Conservation (phyloP, 106 monocot species). For the Hemerocallis citrina region DNA sequence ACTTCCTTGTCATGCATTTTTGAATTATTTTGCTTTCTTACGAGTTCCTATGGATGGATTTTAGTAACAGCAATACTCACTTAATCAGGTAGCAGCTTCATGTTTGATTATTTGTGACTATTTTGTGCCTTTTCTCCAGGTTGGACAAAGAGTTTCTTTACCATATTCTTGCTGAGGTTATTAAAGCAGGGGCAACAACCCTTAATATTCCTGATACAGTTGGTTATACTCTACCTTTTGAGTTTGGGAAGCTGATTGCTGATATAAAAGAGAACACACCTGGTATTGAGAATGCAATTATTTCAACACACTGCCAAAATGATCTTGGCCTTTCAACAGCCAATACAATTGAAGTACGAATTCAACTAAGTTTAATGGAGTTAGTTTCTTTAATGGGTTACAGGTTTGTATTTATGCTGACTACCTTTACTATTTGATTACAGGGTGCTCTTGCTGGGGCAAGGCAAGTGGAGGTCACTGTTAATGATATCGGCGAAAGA, state of each 20-base stretch:
- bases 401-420: constrained; percentile 1
- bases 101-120: no score
- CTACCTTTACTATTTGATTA: constrained; percentile 17
- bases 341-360: constrained; percentile 78
- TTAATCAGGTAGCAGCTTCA: no score
- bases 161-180: constrained; percentile 79
- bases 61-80: no score
- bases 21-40: no score
- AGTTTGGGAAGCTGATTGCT: constrained; percentile 74
- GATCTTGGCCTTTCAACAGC: constrained; percentile 91
- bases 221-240: constrained; percentile 77
- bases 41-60: no score
- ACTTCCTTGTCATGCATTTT: no score
- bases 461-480: constrained; percentile 79
- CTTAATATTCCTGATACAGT: constrained; percentile 94
- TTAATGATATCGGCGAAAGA: constrained; percentile 97
- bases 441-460: constrained; percentile 89
- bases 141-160: constrained; percentile 84
- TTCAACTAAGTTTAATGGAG: not conserved
- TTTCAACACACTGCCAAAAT: constrained; percentile 99
- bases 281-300: constrained; percentile 79
- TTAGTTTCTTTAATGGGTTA: not conserved
- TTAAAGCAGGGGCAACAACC: constrained; percentile 91
- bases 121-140: constrained; percentile 33
- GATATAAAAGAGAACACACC: constrained; percentile 80